Evolutionary conservation across 768 basidiomycete species (phyloP).

Genomic region (Imleria badia): DNA sequence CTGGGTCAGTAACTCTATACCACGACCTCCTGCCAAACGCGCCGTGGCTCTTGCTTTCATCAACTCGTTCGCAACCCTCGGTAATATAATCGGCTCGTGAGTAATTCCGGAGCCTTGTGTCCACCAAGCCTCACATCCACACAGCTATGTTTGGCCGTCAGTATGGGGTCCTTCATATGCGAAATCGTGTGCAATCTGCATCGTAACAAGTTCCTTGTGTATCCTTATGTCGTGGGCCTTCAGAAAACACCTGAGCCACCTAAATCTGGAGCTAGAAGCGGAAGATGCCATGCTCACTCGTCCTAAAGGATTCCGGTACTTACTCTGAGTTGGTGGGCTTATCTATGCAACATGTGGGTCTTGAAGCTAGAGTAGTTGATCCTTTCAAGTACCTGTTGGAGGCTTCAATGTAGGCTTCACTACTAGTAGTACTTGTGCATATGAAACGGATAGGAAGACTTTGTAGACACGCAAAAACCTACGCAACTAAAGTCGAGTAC

Average conservation of each 20-base stretch:
- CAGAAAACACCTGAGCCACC: conserved; percentile 40
- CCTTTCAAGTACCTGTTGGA: neutral
- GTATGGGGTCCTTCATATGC: conserved; percentile 71
- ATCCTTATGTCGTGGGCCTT: conserved; percentile 54
- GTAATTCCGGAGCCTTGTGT: conserved; percentile 24
- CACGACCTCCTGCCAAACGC: conserved; percentile 82
- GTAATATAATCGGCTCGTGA: conserved; percentile 83
- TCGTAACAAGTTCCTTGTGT: conserved; percentile 49
- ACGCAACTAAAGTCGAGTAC: too few relatives aligned
- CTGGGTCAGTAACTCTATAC: conserved; percentile 59
- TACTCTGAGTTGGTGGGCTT: conserved; percentile 33
- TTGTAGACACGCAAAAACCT: too few relatives aligned
- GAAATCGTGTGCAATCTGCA: conserved; percentile 73
- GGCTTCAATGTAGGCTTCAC: neutral
- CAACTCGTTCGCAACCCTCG: conserved; percentile 79
- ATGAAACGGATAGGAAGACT: neutral
- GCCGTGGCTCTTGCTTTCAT: conserved; percentile 84
- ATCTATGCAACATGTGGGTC: neutral
- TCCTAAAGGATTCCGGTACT: conserved; percentile 45
- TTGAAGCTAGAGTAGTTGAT: neutral
- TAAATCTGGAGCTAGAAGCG: conserved; percentile 42
- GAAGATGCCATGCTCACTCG: conserved; percentile 37
- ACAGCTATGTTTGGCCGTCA: conserved; percentile 65
- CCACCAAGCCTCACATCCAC: conserved; percentile 4
- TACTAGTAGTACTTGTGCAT: neutral